Evolutionary conservation across 179 eudicot species (phyloP).

Genomic region (Silene vulgaris): DNA sequence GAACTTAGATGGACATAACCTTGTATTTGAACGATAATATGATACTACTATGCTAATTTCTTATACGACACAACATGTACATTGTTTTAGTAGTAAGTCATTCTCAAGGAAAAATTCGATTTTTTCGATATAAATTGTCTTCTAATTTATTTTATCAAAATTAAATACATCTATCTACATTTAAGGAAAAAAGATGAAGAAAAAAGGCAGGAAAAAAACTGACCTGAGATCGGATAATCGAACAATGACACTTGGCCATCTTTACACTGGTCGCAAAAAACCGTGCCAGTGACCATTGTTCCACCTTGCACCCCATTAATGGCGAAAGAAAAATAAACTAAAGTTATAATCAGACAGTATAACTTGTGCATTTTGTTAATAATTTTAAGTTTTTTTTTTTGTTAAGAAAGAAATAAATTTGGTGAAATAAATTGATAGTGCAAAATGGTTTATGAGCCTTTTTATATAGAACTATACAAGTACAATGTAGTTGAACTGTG

Average conservation of each 20-base stretch:
- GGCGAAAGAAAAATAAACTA: slow-evolving; percentile 32
- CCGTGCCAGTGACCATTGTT: slow-evolving; percentile 63
- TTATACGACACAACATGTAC: too few species aligned
- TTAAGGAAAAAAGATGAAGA: neutral
- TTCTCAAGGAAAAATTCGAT: too few species aligned
- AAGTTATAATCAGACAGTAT: slow-evolving; percentile 19
- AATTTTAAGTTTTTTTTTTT: too few species aligned
- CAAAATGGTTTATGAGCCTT: slow-evolving; percentile 5
- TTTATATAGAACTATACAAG: neutral
- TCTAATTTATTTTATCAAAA: too few species aligned
- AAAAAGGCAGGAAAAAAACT: neutral
- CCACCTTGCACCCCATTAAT: slow-evolving; percentile 50
- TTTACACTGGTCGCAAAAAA: slow-evolving; percentile 93
- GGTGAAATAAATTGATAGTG: slow-evolving; percentile 1
- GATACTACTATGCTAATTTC: too few species aligned
- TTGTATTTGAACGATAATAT: too few species aligned
- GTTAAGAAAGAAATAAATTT: neutral
- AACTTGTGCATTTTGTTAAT: slow-evolving; percentile 13
- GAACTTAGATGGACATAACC: too few species aligned
- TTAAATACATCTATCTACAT: neutral
- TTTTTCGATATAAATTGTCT: too few species aligned
- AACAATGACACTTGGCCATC: slow-evolving; percentile 79
- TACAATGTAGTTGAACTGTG: neutral
- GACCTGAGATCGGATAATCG: slow-evolving; percentile 86
- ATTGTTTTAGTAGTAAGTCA: too few species aligned